These are phyloP conservation scores for Apostasia ramifera DNA, from an alignment of 106 monocot genomes.

Conservation along the genomic window DNA sequence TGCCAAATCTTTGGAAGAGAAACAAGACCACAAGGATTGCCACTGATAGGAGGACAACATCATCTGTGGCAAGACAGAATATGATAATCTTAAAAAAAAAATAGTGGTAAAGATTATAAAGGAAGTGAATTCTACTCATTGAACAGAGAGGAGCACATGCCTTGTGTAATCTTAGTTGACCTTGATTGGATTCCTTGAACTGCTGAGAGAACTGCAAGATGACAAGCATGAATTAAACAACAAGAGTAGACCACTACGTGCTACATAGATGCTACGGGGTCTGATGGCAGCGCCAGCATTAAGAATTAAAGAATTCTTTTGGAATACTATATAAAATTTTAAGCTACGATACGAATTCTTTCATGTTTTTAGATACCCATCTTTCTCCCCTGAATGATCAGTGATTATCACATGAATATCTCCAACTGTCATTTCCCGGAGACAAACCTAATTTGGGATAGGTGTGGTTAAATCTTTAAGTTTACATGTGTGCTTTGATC, in stretches of 20 bases:
- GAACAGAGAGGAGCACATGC: background rate
- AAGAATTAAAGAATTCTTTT: background rate
- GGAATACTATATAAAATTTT: background rate
- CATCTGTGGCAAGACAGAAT: conserved; percentile 10
- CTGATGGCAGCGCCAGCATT: background rate
- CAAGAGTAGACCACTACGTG: too few species aligned
- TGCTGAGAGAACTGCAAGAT: conserved; percentile 55
- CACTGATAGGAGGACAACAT: conserved; percentile 39
- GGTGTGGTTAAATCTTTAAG: too few species aligned
- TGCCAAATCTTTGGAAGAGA: conserved; percentile 52
- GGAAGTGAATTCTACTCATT: background rate
- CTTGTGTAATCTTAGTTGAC: conserved; percentile 37
- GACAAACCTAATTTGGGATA: too few species aligned
- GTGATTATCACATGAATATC: too few species aligned
- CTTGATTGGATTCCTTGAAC: conserved; percentile 68
- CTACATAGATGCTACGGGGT: too few species aligned
- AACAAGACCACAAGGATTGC: conserved; percentile 43
- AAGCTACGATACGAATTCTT: background rate
- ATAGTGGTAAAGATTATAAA: background rate
- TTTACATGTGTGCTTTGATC: too few species aligned
- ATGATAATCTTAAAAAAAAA: background rate
- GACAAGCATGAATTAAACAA: background rate
- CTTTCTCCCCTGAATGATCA: too few species aligned
- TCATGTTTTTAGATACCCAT: too few species aligned
- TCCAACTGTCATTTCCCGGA: too few species aligned